A percentile compares a stretch with the other conserved stretches of the same genome.
These are phyloP conservation scores for Verticillium klebahnii DNA, from an alignment of 2,329 filamentous ascomycete genomes.

Conservation along the genomic window DNA sequence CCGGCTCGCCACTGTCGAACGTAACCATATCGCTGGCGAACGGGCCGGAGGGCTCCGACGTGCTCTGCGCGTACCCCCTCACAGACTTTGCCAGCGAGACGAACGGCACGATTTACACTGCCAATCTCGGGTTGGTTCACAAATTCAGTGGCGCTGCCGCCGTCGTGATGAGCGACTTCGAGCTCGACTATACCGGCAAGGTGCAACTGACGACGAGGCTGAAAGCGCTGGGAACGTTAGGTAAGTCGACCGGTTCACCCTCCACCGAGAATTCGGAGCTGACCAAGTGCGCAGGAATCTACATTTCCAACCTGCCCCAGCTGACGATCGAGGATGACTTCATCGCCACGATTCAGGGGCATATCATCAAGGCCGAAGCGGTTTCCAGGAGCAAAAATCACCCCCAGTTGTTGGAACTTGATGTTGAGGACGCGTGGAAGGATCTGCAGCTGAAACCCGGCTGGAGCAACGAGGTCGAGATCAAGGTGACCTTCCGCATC, in stretches of 20 bases:
- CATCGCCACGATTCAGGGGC: slow-evolving; percentile 69
- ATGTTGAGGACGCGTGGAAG: slow-evolving; percentile 73
- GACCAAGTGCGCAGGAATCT: slow-evolving; percentile 52
- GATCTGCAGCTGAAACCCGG: slow-evolving; percentile 64
- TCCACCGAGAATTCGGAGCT: background rate
- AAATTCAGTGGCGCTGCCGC: slow-evolving; percentile 91
- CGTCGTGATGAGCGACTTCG: slow-evolving; percentile 55
- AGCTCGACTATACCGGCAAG: slow-evolving; percentile 41
- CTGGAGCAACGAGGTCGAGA: slow-evolving; percentile 75
- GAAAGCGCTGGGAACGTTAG: slow-evolving; percentile 74
- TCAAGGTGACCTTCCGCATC: slow-evolving; percentile 55
- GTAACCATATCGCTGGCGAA: slow-evolving; percentile 59
- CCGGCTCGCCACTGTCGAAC: slow-evolving; percentile 30
- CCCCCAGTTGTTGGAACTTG: slow-evolving; percentile 65
- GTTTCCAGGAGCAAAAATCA: slow-evolving; percentile 54
- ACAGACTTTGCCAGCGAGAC: slow-evolving; percentile 46
- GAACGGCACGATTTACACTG: slow-evolving; percentile 45
- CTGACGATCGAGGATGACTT: slow-evolving; percentile 61
- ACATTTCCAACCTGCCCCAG: slow-evolving; percentile 63
- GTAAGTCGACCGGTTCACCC: slow-evolving; percentile 20
- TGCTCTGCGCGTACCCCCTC: slow-evolving; percentile 70
- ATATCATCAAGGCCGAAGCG: slow-evolving; percentile 61
- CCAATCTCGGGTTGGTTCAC: slow-evolving; percentile 71
- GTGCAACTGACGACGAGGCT: slow-evolving; percentile 63
- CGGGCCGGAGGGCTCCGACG: slow-evolving; percentile 63